Percentiles rank a stretch among this genome's conserved stretches.
phyloP scores from a whole-genome alignment of 306 rosid species.

The Glycine tomentella region DNA sequence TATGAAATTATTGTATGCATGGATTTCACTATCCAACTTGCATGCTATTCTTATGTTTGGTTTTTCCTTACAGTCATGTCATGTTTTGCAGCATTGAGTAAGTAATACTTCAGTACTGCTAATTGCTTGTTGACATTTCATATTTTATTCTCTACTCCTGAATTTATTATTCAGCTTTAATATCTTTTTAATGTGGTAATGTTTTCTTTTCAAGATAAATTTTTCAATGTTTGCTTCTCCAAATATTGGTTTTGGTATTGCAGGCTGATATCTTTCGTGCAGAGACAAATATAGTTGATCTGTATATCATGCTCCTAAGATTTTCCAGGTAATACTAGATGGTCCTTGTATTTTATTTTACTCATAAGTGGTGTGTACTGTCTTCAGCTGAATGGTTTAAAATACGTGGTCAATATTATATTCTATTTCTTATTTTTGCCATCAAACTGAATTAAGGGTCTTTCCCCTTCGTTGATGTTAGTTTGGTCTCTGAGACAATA shows the following conservation, averaged over 20 bases:
- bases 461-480: slow-evolving; percentile 49
- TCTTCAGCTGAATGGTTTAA: slow-evolving; percentile 12
- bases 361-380: neutral
- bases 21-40: slow-evolving; percentile 11
- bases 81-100: neutral
- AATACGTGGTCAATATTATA: slow-evolving; percentile 5
- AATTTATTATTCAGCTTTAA: slow-evolving; percentile 24
- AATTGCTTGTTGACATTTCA: slow-evolving; percentile 14
- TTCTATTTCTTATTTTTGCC: slow-evolving; percentile 25
- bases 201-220: neutral
- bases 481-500: slow-evolving; percentile 86
- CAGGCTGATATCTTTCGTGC: slow-evolving; percentile 89
- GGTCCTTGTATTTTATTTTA: neutral
- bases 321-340: slow-evolving; percentile 73
- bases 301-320: slow-evolving; percentile 84
- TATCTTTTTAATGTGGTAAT: slow-evolving; percentile 15
- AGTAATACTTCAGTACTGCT: slow-evolving; percentile 8
- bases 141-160: slow-evolving; percentile 10
- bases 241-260: slow-evolving; percentile 44
- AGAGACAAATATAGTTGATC: slow-evolving; percentile 81
- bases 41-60: slow-evolving; percentile 2
- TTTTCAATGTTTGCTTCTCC: slow-evolving; percentile 35
- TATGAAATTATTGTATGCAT: slow-evolving; percentile 10
- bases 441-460: slow-evolving; percentile 21
- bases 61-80: slow-evolving; percentile 3